A percentile compares a stretch with the other conserved stretches of the same genome.
phyloP scores from a whole-genome alignment of 352 stramenopile species.

The Pythium biforme region DNA sequence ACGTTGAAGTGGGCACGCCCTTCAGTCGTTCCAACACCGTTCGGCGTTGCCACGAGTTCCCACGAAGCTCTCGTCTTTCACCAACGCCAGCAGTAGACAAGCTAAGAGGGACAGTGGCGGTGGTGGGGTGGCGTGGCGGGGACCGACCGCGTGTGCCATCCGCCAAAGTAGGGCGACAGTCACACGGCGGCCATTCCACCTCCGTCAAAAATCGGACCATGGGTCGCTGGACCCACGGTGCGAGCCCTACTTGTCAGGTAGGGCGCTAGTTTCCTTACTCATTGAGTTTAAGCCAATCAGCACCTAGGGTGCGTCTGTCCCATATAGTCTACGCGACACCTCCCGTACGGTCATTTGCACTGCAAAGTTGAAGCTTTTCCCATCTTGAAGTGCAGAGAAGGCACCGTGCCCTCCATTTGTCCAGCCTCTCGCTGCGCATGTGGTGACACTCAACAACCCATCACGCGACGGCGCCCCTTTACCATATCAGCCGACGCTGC shows the following conservation, averaged over 20 bases:
- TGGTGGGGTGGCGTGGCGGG: conserved; percentile 14
- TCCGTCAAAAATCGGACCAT: conserved; percentile 75
- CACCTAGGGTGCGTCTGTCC: neutral
- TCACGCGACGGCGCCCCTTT: too few species aligned
- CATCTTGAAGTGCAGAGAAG: too few species aligned
- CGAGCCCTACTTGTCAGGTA: conserved; percentile 85
- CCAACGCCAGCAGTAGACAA: too few species aligned
- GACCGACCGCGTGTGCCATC: conserved; percentile 28
- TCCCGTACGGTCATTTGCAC: conserved; percentile 24
- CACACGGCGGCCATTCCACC: conserved; percentile 64
- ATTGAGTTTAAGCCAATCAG: conserved; percentile 88
- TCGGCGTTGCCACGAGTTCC: too few species aligned
- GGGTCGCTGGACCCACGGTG: conserved; percentile 43
- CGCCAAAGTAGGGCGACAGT: conserved; percentile 36
- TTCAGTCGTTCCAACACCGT: too few species aligned
- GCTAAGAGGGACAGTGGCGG: neutral
- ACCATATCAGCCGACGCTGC: too few species aligned
- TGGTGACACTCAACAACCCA: too few species aligned
- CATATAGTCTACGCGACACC: neutral
- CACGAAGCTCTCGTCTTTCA: too few species aligned
- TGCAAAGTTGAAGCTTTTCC: neutral
- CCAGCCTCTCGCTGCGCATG: too few species aligned
- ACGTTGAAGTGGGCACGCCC: neutral
- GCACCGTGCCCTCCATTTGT: too few species aligned
- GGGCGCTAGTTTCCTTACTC: conserved; percentile 91